phyloP scores from a whole-genome alignment of 2,329 filamentous ascomycete species.

The Dactylellina sp. region DNA sequence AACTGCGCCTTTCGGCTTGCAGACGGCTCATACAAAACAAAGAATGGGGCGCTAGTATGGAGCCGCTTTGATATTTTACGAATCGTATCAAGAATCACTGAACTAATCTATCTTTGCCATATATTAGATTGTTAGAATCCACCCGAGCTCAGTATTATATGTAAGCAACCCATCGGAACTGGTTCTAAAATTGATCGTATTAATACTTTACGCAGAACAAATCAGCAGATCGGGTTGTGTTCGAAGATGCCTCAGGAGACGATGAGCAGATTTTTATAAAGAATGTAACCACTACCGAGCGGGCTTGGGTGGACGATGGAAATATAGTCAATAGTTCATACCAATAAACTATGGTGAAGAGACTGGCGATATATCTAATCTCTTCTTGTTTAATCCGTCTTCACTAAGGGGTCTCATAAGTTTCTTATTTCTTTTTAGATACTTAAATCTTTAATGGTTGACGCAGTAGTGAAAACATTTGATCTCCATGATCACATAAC shows the following conservation, averaged over 20 bases:
- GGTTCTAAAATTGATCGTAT: too few relatives aligned
- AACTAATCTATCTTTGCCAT: constrained; percentile 58
- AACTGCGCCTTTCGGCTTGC: constrained; percentile 61
- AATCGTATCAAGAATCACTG: neutral
- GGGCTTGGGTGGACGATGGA: constrained; percentile 74
- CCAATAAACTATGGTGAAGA: neutral
- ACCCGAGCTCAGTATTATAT: constrained; percentile 89
- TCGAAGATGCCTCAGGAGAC: constrained; percentile 91
- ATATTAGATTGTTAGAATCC: constrained; percentile 86
- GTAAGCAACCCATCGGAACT: constrained; percentile 77
- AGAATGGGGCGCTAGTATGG: constrained; percentile 20
- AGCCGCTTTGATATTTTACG: constrained; percentile 24
- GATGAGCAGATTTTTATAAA: constrained; percentile 87
- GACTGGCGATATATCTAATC: too few relatives aligned
- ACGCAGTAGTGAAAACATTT: too few relatives aligned
- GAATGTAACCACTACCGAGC: constrained; percentile 90
- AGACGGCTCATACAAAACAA: constrained; percentile 26
- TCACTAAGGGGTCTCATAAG: too few relatives aligned
- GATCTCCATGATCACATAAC: neutral
- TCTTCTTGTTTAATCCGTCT: too few relatives aligned
- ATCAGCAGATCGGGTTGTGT: constrained; percentile 95
- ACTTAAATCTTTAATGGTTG: too few relatives aligned
- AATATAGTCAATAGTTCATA: neutral
- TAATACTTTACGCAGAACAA: constrained; percentile 76
- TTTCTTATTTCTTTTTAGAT: too few relatives aligned